Conservation (phyloP, 768 basidiomycete species). For the Naganishia randhawae region DNA sequence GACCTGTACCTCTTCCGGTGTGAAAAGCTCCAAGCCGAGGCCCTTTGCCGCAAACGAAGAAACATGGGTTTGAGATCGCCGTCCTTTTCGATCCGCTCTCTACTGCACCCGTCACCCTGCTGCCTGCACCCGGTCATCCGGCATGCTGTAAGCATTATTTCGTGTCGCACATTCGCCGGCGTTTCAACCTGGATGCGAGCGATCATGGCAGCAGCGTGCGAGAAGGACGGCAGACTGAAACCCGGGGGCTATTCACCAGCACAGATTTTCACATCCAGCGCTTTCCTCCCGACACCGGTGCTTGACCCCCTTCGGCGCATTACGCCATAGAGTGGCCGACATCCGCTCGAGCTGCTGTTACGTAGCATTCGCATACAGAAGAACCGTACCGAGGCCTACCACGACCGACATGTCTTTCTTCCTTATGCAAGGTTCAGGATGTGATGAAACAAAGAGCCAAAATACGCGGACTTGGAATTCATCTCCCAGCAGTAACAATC, state of each 20-base stretch:
- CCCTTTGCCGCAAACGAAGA: background rate
- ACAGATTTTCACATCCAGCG: background rate
- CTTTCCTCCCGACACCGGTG: background rate
- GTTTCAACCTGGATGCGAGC: too few species aligned
- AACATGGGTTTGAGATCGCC: background rate
- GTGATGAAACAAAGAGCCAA: background rate
- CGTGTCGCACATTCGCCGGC: too few species aligned
- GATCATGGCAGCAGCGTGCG: background rate
- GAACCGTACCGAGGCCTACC: background rate
- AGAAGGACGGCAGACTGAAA: background rate
- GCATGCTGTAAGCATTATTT: too few species aligned
- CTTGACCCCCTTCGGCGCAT: background rate
- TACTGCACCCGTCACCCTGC: background rate
- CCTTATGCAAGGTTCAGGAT: background rate
- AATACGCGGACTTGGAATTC: background rate
- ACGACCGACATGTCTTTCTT: background rate
- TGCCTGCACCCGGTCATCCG: too few species aligned
- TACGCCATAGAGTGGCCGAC: too few species aligned
- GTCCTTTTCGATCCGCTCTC: background rate
- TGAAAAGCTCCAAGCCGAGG: too few species aligned
- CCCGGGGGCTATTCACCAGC: background rate
- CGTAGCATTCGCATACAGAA: background rate
- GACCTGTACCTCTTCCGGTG: too few species aligned
- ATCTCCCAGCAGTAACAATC: background rate
- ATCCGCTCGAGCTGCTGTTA: background rate